Evolutionary conservation across 192 early-diverging fungal species (phyloP).

Genomic region (Mortierella alpina): DNA sequence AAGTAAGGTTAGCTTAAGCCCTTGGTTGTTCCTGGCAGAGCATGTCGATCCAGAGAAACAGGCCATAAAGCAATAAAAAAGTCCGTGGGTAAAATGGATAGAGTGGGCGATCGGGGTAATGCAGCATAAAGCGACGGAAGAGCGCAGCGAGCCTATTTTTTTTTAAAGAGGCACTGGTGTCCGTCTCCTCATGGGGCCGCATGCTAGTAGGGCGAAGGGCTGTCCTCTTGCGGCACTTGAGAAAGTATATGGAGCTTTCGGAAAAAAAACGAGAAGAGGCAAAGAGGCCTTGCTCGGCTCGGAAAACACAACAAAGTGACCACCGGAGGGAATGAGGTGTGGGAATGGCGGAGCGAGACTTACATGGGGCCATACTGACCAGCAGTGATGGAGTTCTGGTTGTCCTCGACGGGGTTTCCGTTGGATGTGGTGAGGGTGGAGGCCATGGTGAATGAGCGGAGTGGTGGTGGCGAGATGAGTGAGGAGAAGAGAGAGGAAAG

Average conservation of each 20-base stretch:
- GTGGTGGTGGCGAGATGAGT: background rate
- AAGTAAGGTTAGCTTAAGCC: background rate
- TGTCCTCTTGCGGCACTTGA: background rate
- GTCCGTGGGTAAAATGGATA: no score
- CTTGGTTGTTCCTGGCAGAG: no score
- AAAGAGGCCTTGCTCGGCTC: slow-evolving; percentile 3
- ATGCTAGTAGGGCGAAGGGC: no score
- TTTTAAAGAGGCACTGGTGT: background rate
- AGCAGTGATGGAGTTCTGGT: slow-evolving; percentile 72
- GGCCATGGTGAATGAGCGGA: slow-evolving; percentile 23
- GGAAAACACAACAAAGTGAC: background rate
- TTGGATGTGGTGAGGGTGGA: slow-evolving; percentile 57
- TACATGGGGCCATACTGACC: slow-evolving; percentile 67
- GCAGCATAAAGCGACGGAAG: slow-evolving; percentile 13
- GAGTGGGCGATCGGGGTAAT: no score
- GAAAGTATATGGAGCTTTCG: background rate
- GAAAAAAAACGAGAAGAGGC: background rate
- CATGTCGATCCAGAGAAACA: no score
- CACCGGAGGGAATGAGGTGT: background rate
- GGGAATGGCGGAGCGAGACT: slow-evolving; percentile 8
- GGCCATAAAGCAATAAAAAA: no score
- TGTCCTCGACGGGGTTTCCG: slow-evolving; percentile 74
- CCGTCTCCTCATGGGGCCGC: background rate
- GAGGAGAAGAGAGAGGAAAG: slow-evolving; percentile 4
- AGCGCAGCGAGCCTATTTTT: background rate